Percentiles rank a stretch among this genome's conserved stretches.
These are phyloP conservation scores for Coccinonectria pachysandricola DNA, from an alignment of 2,329 filamentous ascomycete genomes.

Conservation along the genomic window DNA sequence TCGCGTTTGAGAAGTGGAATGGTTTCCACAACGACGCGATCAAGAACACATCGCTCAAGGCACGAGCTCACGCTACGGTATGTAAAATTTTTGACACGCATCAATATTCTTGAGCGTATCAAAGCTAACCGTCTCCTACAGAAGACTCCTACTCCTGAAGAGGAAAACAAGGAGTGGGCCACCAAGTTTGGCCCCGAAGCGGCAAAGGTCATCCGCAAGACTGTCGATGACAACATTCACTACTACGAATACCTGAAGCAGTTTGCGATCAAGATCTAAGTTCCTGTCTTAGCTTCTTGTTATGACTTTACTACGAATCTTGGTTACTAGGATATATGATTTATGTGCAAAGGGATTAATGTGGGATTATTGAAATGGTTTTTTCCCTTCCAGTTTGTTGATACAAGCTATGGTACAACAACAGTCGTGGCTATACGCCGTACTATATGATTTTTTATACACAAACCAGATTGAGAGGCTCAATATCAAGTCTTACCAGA, in stretches of 20 bases:
- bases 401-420: slow-evolving; percentile 22
- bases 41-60: slow-evolving; percentile 64
- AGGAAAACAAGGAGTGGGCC: slow-evolving; percentile 61
- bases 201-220: slow-evolving; percentile 58
- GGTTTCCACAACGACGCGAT: slow-evolving; percentile 96
- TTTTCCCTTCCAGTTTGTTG: slow-evolving; percentile 15
- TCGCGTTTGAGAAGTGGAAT: slow-evolving; percentile 90
- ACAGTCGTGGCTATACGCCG: slow-evolving; percentile 14
- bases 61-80: slow-evolving; percentile 54
- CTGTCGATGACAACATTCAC: slow-evolving; percentile 59
- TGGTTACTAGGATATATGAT: slow-evolving; percentile 5
- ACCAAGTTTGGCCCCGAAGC: slow-evolving; percentile 65
- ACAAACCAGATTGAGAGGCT: slow-evolving; percentile 7
- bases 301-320: slow-evolving; percentile 3
- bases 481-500: slow-evolving; percentile 5
- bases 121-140: slow-evolving; percentile 26
- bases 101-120: no score
- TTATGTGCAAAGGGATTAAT: slow-evolving; percentile 6
- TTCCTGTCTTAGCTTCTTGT: slow-evolving; percentile 1
- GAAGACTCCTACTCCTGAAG: slow-evolving; percentile 53
- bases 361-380: slow-evolving; percentile 6
- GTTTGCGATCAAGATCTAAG: slow-evolving; percentile 33
- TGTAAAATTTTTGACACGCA: no score
- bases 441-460: slow-evolving; percentile 11
- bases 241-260: slow-evolving; percentile 77